Base-by-base conservation (phyloP, 768 basidiomycete species). In the Hericium erinaceus region DNA sequence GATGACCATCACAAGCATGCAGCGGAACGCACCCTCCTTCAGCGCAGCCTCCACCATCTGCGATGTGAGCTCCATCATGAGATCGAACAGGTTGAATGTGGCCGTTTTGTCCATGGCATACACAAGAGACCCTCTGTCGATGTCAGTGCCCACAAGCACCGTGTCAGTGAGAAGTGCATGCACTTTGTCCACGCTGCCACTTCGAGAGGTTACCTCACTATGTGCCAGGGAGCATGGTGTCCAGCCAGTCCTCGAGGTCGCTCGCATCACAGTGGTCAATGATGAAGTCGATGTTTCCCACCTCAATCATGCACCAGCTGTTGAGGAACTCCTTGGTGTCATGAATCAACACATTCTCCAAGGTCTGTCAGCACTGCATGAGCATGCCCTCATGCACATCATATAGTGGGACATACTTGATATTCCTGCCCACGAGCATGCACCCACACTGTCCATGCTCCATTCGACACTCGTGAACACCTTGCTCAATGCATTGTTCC, bases 261-360 rank as follows among this genome's bases (percentile, higher is more conserved):
- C 87, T 91, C 55, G 85, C 89, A 55, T 98, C 91, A 5, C 93
- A 92, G 8, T 80, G 78, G 48, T 80, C 81, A 68, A 98, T 90
- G 60, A 98, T 84, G 51, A 87, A 74, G 66, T 95, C 92, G 26
- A 81, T 68, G 65, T 94, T 91, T 57, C 97, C 97, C 0, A 88
- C 92, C 49, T 87, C 88, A 62, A 92, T 95, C 64, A 98, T 74
- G 65, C 81, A 85, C 61, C 97, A 76, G 65, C 83, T 90, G 69
- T 99, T 95, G 64, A 98, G 72, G 71, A 95, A 90, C 73, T 99
- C 97, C 71, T 95, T 82, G 44, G 95, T 98, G 26, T 95, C 97
- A 65, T 99, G 94, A 58, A 98, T 74, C 52, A 91, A 92, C n/a
- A 99, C 77, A 71, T 98, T 99, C 72, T 99, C 83, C 53, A 91